Evolutionary conservation across 2,329 filamentous ascomycete genomes (phyloP), one percentile per base, ranked within the genome.

Genomic region (Penicillium sp.): DNA sequence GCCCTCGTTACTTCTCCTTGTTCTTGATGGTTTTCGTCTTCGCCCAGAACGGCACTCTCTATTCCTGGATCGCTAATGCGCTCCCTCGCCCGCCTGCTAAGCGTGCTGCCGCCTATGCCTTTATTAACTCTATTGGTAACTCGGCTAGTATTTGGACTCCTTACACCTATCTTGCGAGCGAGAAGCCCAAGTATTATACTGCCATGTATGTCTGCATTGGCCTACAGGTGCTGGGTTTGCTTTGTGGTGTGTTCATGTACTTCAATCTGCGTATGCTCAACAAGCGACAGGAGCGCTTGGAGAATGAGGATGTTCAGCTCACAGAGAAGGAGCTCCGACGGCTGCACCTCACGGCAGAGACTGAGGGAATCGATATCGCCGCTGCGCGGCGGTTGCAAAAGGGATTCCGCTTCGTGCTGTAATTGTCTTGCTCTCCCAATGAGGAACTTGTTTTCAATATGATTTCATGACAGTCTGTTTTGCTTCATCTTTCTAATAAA

Each of bases 1-100:
- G 78, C 0, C 74, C 80, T 0, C 75, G 78, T 16, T 85, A 83
- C 69, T 79, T 82, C 67, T 76, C 74, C 23, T 70, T 82, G 52
- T 83, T 83, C 72, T 68, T 82, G 36, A 79, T 82, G 71, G 75
- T 76, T 7, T 81, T 83, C 58, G 74, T 83, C 51, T 83, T 83
- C 58, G 74, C 78, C 15, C 79, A 64, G 31, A 63, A 63, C 29
- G 60, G 55, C 21, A 61, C 61, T 15, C 38, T 64, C 2, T 64
- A 60, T 41, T 64, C 61, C 5, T 64, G 80, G 80, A 79, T 82
- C 46, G 75, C 76, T 1, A 76, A 73, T 33, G 73, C 76, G 2
- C 75, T 83, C 28, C 75, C 79, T 0, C 75, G 79, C 0, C 80
- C 80, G 0, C 78, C 79, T 0, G 80, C 79, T 1, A 83, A 83